Conservation (phyloP, 2,329 filamentous ascomycete species). For the Davidsoniella eucalypti region DNA sequence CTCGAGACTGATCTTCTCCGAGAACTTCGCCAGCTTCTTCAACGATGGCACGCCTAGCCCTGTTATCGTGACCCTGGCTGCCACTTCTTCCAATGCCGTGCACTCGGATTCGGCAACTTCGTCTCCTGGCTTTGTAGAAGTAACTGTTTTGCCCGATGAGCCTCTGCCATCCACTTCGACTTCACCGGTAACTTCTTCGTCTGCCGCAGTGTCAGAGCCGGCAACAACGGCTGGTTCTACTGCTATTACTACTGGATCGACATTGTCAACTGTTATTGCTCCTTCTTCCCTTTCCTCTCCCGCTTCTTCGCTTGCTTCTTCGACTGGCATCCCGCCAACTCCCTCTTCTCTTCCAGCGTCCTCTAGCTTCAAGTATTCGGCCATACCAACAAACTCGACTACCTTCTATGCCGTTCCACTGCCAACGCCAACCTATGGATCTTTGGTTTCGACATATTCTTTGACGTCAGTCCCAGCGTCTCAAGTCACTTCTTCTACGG, state of each 20-base stretch:
- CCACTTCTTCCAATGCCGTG: not conserved
- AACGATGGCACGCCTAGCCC: constrained; percentile 10
- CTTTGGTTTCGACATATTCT: too few species aligned
- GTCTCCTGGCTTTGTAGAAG: too few species aligned
- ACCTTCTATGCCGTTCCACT: not conserved
- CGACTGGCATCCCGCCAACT: not conserved
- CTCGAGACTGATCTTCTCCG: not conserved
- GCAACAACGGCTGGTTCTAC: not conserved
- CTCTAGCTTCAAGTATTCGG: not conserved
- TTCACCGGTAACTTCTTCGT: too few species aligned
- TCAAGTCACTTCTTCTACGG: too few species aligned
- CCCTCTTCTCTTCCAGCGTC: not conserved
- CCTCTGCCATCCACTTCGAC: too few species aligned
- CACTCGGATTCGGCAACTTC: too few species aligned
- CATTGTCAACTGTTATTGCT: not conserved
- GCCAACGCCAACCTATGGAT: too few species aligned
- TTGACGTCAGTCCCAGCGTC: too few species aligned
- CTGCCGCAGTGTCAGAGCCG: too few species aligned
- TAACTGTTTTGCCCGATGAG: too few species aligned
- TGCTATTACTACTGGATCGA: too few species aligned
- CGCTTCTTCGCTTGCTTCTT: not conserved
- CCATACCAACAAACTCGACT: not conserved
- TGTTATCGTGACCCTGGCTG: not conserved
- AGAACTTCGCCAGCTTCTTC: constrained; percentile 6
- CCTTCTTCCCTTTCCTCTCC: not conserved